Evolutionary conservation across 345 rosid species (phyloP).

Genomic region (Tarenaya hassleriana): DNA sequence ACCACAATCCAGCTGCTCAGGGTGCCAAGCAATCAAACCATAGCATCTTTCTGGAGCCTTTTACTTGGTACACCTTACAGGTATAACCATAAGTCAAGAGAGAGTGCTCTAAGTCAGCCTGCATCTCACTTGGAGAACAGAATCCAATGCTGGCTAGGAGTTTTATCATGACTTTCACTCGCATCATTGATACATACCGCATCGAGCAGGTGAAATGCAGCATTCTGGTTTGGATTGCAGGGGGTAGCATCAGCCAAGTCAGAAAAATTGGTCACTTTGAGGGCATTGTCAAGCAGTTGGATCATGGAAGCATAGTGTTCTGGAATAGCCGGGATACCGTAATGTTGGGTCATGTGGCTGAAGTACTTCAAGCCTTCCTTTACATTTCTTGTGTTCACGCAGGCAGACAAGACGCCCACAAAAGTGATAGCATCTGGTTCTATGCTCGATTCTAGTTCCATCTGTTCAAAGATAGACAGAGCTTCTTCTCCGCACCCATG

Average conservation of each 20-base stretch:
- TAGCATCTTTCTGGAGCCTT: too few species aligned
- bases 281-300: slow-evolving; percentile 42
- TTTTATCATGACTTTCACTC: slow-evolving; percentile 10
- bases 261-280: slow-evolving; percentile 22
- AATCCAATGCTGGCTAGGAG: slow-evolving; percentile 20
- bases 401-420: slow-evolving; percentile 65
- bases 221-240: slow-evolving; percentile 17
- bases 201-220: slow-evolving; percentile 22
- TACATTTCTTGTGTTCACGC: slow-evolving; percentile 46
- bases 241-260: slow-evolving; percentile 19
- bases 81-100: background rate
- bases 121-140: slow-evolving; percentile 37
- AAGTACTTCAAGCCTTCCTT: slow-evolving; percentile 41
- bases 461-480: slow-evolving; percentile 44
- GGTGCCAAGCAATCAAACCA: too few species aligned
- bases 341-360: slow-evolving; percentile 38
- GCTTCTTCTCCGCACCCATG: slow-evolving; percentile 70
- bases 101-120: slow-evolving; percentile 27
- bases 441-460: slow-evolving; percentile 43
- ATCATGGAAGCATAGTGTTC: slow-evolving; percentile 62
- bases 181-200: background rate
- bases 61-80: background rate
- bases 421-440: slow-evolving; percentile 68
- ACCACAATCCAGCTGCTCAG: too few species aligned
- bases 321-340: slow-evolving; percentile 40